phyloP scores from a whole-genome alignment of 2,329 filamentous ascomycete genomes.

The Aureobasidium melanogenum region DNA sequence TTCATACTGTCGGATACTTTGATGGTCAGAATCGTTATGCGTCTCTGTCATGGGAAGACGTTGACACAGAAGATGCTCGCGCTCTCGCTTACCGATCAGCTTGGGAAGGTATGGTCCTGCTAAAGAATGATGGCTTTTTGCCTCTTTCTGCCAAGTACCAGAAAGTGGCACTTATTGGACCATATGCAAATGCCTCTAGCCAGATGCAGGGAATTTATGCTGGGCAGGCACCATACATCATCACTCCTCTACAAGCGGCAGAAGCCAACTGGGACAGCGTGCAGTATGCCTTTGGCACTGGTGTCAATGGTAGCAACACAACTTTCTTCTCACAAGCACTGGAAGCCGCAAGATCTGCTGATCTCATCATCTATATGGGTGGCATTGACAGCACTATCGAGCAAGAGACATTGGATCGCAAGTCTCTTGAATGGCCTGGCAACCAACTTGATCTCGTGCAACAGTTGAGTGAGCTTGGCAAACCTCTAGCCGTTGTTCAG shows the following conservation, averaged over 20 bases:
- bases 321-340: conserved; percentile 21
- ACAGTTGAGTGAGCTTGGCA: conserved; percentile 36
- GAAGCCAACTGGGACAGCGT: conserved; percentile 37
- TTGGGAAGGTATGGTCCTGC: conserved; percentile 38
- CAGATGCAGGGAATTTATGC: conserved; percentile 54
- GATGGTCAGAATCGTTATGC: conserved; percentile 43
- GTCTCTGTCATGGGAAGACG: conserved; percentile 45
- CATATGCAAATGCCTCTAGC: conserved; percentile 49
- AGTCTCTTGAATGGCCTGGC: conserved; percentile 43
- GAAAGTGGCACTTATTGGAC: conserved; percentile 48
- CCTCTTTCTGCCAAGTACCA: conserved; percentile 32
- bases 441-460: conserved; percentile 44
- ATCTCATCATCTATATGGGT: conserved; percentile 47
- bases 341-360: conserved; percentile 34
- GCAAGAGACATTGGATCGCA: conserved; percentile 44
- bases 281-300: conserved; percentile 34
- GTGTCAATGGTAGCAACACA: conserved; percentile 26
- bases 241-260: conserved; percentile 45
- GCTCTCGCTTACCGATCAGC: conserved; percentile 48
- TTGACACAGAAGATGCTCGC: conserved; percentile 46
- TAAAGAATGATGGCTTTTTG: conserved; percentile 45
- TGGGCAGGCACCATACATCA: conserved; percentile 48
- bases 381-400: conserved; percentile 48
- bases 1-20: conserved; percentile 51
- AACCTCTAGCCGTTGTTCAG: conserved; percentile 45